phyloP scores from a whole-genome alignment of 768 basidiomycete species.

The Russula sp. region DNA sequence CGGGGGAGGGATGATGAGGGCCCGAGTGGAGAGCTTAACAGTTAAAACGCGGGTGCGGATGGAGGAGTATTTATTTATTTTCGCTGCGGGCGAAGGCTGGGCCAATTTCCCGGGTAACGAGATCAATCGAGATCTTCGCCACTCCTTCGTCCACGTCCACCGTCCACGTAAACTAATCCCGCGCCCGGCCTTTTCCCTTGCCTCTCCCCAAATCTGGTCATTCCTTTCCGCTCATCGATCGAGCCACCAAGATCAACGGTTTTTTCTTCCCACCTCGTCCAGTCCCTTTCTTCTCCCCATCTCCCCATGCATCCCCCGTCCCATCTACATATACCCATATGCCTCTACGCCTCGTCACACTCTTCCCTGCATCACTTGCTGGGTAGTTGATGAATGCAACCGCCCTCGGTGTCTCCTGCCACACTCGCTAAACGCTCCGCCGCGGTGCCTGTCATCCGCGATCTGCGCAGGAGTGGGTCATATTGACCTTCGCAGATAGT shows the following conservation, averaged over 20 bases:
- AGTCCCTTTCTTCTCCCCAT: not conserved
- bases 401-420: not conserved
- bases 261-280: not conserved
- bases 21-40: constrained; percentile 12
- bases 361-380: too few species aligned
- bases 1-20: constrained; percentile 8
- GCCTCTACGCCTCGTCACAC: too few species aligned
- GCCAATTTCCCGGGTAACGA: not conserved
- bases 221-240: constrained; percentile 23
- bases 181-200: constrained; percentile 24
- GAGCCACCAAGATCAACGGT: constrained; percentile 9
- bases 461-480: not conserved
- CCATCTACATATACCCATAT: too few species aligned
- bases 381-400: not conserved
- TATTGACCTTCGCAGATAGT: not conserved
- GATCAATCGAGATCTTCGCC: constrained; percentile 20
- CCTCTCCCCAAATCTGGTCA: constrained; percentile 6
- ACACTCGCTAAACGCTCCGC: not conserved
- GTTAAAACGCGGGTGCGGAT: constrained; percentile 17
- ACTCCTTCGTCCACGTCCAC: not conserved
- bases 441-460: constrained; percentile 3
- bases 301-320: not conserved
- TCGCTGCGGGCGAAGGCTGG: too few species aligned
- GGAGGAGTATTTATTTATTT: constrained; percentile 23
- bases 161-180: constrained; percentile 26